Conservation (phyloP, 768 basidiomycete genomes). For the Leucocoprinus sp. region DNA sequence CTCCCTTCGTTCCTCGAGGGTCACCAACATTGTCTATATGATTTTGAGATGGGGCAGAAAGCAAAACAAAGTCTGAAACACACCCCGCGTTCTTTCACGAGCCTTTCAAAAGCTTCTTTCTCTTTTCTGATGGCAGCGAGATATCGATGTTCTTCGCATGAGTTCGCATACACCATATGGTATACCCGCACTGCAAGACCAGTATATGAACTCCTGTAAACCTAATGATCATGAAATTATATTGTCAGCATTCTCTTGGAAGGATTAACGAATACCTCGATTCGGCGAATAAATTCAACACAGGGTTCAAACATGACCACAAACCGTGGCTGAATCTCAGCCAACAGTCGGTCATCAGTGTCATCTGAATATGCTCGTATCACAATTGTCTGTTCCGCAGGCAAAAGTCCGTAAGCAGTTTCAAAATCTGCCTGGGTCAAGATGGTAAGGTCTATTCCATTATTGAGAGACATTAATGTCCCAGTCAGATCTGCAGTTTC, state of each 20-base stretch:
- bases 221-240: slow-evolving; percentile 31
- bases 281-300: slow-evolving; percentile 83
- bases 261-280: slow-evolving; percentile 52
- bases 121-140: slow-evolving; percentile 82
- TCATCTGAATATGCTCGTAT: slow-evolving; percentile 89
- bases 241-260: background rate
- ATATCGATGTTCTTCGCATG: slow-evolving; percentile 94
- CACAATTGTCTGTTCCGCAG: slow-evolving; percentile 73
- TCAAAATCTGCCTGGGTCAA: slow-evolving; percentile 48
- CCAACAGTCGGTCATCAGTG: slow-evolving; percentile 80
- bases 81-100: slow-evolving; percentile 90
- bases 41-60: background rate
- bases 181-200: slow-evolving; percentile 84
- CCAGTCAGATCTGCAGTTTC: slow-evolving; percentile 3
- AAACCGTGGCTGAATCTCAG: slow-evolving; percentile 84
- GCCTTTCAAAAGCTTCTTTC: slow-evolving; percentile 86
- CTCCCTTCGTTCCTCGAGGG: slow-evolving; percentile 58
- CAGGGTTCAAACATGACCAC: slow-evolving; percentile 95
- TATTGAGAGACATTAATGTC: slow-evolving; percentile 7
- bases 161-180: slow-evolving; percentile 91
- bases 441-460: slow-evolving; percentile 24
- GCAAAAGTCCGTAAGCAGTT: slow-evolving; percentile 68
- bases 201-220: slow-evolving; percentile 79
- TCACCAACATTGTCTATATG: slow-evolving; percentile 78
- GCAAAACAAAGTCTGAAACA: slow-evolving; percentile 21